Evolutionary conservation across 495 filamentous ascomycete genomes (phyloP).

Genomic region (Glutinoglossum americanum): DNA sequence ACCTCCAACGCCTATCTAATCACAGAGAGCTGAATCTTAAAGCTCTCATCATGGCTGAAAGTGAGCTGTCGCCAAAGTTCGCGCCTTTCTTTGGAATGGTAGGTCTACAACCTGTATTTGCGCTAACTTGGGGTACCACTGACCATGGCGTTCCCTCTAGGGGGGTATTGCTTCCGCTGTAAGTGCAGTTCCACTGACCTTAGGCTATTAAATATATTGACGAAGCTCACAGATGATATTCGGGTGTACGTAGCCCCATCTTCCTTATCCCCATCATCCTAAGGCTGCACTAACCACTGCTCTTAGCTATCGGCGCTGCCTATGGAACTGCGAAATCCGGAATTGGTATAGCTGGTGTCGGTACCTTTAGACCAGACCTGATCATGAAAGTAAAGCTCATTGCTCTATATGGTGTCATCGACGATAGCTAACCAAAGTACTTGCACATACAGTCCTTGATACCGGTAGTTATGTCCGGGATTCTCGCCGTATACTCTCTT

Average conservation of each 20-base stretch:
- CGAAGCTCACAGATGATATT: slow-evolving; percentile 47
- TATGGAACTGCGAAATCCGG: slow-evolving; percentile 96
- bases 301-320: slow-evolving; percentile 65
- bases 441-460: slow-evolving; percentile 48
- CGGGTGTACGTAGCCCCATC: slow-evolving; percentile 42
- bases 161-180: slow-evolving; percentile 81
- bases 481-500: slow-evolving; percentile 93
- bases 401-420: background rate
- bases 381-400: slow-evolving; percentile 73
- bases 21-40: background rate
- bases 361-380: slow-evolving; percentile 76
- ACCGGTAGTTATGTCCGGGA: slow-evolving; percentile 98
- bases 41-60: slow-evolving; percentile 35
- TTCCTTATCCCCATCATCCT: background rate
- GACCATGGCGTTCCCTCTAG: slow-evolving; percentile 21
- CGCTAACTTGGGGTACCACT: background rate
- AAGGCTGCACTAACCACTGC: background rate
- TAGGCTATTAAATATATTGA: background rate
- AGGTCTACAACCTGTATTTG: slow-evolving; percentile 16
- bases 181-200: slow-evolving; percentile 22
- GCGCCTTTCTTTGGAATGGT: slow-evolving; percentile 98
- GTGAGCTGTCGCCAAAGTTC: slow-evolving; percentile 61
- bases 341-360: slow-evolving; percentile 88
- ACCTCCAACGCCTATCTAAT: background rate
- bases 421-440: background rate